Percentiles rank a stretch among this genome's conserved stretches.
phyloP scores from a whole-genome alignment of 192 early-diverging fungal genomes.

The Spizellomyces punctatus region DNA sequence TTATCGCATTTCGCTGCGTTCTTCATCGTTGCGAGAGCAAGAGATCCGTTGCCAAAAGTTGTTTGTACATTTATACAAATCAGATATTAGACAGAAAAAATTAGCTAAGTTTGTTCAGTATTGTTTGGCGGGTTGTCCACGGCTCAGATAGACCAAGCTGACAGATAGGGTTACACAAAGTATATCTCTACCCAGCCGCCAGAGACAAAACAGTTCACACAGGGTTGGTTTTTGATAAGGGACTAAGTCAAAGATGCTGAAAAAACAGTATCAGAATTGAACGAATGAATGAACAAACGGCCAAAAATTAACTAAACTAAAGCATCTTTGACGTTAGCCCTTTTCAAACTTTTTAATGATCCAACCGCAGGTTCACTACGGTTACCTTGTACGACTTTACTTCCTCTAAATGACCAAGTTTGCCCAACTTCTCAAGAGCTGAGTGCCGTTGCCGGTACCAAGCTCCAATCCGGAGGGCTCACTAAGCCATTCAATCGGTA shows the following conservation, averaged over 20 bases:
- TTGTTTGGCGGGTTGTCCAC: slow-evolving; percentile 9
- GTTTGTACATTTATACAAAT: slow-evolving; percentile 27
- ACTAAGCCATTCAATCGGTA: slow-evolving; percentile 86
- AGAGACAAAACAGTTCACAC: slow-evolving; percentile 15
- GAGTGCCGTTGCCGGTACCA: slow-evolving; percentile 52
- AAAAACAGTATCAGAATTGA: no score
- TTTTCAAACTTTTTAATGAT: slow-evolving; percentile 30
- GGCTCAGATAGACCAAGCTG: not conserved
- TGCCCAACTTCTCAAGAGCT: slow-evolving; percentile 64
- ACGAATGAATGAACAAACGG: not conserved
- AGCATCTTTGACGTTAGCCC: no score
- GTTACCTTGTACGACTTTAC: slow-evolving; percentile 84
- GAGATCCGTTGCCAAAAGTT: slow-evolving; percentile 70
- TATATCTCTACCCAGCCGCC: not conserved
- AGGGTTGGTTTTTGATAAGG: not conserved
- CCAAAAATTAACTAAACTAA: not conserved
- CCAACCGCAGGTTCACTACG: slow-evolving; percentile 71
- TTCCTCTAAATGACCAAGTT: slow-evolving; percentile 90
- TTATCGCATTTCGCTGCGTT: slow-evolving; percentile 78
- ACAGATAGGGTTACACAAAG: not conserved
- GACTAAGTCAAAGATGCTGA: no score
- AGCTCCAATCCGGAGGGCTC: slow-evolving; percentile 68
- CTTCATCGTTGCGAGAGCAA: slow-evolving; percentile 75
- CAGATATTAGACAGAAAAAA: slow-evolving; percentile 9
- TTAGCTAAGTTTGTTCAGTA: not conserved